Evolutionary conservation across 306 rosid species (phyloP), one percentile per base, ranked within the genome.

Genomic region (Elaeagnus macrophylla): DNA sequence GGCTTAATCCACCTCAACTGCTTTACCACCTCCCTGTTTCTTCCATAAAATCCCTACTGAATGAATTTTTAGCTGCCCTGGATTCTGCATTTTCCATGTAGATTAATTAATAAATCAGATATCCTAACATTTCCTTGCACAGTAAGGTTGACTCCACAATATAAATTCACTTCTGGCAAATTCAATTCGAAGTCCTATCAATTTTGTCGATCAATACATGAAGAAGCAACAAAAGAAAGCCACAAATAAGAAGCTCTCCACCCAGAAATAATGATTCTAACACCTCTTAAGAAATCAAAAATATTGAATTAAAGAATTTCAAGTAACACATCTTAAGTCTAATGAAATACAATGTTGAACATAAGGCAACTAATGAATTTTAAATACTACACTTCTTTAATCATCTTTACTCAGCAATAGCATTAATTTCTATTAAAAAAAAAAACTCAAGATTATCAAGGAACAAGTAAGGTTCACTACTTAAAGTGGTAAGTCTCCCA

Each of bases 21-120:
- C 82, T 72, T 88, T 93, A 49, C 99, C 99, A n/a, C 96, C 96
- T 12, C 95, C 96, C 49, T 82, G 99, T 72, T 86, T 87, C 79
- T 82, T 93, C 99, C 99, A 93, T 51, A 67, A 44, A 77, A 93
- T 77, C 12, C 99, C 99, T 58, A 89, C 93, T 25, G 93, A 73
- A 74, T 58, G 67, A 67, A 83, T 72, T 73, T 76, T 93, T 62
- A 93, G 83, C 72, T 88, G 99, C 64, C 99, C 99, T 7, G 89
- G 81, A 80, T 83, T 93, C 99, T 93, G 99, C 73, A 59, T 62
- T 16, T 46, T 58, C 64, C 39, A 54, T 39, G 62, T 25, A 17
- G 39, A 45, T 65, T 41, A 9, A 56, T 11, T 10, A 68, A 7
- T 53, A 37, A 15, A 7, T 45, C 12, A 0, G 49, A 17, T 16